Percentiles rank a stretch among this genome's conserved stretches.
phyloP scores from a whole-genome alignment of 2,329 filamentous ascomycete genomes.

The Lachnellula suecica region DNA sequence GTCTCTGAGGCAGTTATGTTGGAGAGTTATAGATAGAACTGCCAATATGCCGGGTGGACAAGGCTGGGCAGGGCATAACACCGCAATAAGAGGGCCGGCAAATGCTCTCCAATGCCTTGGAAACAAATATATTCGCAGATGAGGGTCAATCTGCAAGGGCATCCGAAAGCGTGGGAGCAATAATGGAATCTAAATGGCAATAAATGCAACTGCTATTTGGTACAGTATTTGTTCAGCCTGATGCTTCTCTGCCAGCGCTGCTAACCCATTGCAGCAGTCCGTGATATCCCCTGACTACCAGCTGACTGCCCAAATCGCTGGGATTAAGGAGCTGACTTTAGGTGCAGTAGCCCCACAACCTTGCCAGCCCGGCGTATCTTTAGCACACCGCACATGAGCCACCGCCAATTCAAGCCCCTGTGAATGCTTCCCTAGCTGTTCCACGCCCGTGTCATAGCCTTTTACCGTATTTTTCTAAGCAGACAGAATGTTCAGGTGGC shows the following conservation, averaged over 20 bases:
- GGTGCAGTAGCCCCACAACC: background rate
- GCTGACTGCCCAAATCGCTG: constrained; percentile 1
- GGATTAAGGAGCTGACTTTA: constrained; percentile 3
- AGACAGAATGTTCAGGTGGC: too few species aligned
- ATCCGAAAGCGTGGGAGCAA: background rate
- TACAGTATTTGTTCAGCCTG: background rate
- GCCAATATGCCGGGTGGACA: constrained; percentile 3
- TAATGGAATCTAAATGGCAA: background rate
- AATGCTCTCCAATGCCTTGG: background rate
- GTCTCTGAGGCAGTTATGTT: background rate
- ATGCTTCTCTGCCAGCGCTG: constrained; percentile 2
- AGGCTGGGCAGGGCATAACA: background rate
- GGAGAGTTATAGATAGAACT: background rate
- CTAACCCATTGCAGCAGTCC: background rate
- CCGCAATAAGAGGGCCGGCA: background rate
- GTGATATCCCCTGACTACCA: background rate
- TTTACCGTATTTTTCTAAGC: too few species aligned
- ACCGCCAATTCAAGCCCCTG: too few species aligned
- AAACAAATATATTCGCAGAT: background rate
- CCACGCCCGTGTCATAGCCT: too few species aligned
- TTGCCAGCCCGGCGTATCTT: background rate
- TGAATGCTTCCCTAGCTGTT: too few species aligned
- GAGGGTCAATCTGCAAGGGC: constrained; percentile 3
- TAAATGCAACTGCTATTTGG: background rate
- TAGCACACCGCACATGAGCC: background rate